Percentiles rank a stretch among this genome's conserved stretches.
Evolutionary conservation across 2,329 filamentous ascomycete genomes (phyloP).

Genomic region (Piedraia hortae): DNA sequence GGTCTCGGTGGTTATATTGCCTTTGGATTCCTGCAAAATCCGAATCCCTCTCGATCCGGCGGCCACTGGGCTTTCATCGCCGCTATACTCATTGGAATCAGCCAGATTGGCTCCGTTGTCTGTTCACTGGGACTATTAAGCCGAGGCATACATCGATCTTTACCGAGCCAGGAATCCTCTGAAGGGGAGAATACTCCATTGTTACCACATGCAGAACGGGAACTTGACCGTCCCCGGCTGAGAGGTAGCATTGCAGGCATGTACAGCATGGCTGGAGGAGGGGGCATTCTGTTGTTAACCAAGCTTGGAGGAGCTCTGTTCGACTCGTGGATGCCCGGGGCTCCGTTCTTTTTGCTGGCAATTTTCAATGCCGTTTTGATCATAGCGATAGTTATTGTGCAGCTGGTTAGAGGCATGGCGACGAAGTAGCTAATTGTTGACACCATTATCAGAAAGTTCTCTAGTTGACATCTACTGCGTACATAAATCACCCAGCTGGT

Average conservation of each 20-base stretch:
- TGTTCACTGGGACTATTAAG: conserved; percentile 78
- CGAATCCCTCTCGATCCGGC: conserved; percentile 42
- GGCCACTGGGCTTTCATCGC: conserved; percentile 29
- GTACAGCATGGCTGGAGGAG: conserved; percentile 74
- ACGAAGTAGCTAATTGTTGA: no score
- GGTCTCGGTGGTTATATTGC: conserved; percentile 53
- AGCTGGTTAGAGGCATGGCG: no score
- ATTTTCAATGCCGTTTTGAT: conserved; percentile 54
- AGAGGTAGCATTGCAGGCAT: conserved; percentile 90
- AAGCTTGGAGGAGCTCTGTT: conserved; percentile 76
- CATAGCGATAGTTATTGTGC: conserved; percentile 12
- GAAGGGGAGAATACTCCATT: conserved; percentile 8
- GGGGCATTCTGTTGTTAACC: conserved; percentile 68
- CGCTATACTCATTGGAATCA: conserved; percentile 59
- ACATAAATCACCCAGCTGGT: conserved; percentile 50
- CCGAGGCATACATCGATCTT: conserved; percentile 51
- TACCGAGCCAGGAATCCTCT: conserved; percentile 21
- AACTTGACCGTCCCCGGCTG: conserved; percentile 20
- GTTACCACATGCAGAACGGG: conserved; percentile 3
- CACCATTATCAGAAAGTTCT: no score
- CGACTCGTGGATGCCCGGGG: conserved; percentile 42
- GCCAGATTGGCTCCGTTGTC: conserved; percentile 88
- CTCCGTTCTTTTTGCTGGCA: conserved; percentile 89
- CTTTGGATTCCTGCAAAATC: conserved; percentile 51
- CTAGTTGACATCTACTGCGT: background rate